Evolutionary conservation across 2,329 filamentous ascomycete genomes (phyloP), one percentile per base, ranked within the genome.

Genomic region (Epichloe typhina): DNA sequence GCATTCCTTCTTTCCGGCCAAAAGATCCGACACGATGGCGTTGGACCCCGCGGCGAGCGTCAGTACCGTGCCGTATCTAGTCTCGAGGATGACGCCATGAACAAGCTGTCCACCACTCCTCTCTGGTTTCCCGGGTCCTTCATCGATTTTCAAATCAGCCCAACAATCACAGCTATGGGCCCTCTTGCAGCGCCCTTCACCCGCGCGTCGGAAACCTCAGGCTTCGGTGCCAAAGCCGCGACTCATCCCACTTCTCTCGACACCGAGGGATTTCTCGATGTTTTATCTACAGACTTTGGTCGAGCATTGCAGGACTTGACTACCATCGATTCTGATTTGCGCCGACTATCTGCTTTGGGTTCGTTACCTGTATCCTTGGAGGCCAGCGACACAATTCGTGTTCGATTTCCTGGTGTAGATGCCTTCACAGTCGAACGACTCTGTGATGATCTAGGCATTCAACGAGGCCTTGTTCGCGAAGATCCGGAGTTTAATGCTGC

Each of bases 1-100:
- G 90, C 89, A 12, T 96, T 98, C 69, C 84, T 88, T 69, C 75
- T 95, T n/a, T 89, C 86, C 0, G 93, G 93, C 0, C 82, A 95
- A 61, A 93, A 90, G 65, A 83, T 86, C 9, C 85, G 86, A 52
- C 96, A 90, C 59, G 86, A 95, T 64, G 91, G 91, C 12, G 66
- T 84, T 42, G 82, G 83, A 50, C 68, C 79, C 15, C 80, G 76
- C 11, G 90, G 90, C 43, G 82, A 90, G 67, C 85, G 86, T 69
- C 78, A 79, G 53, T 96, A 88, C 73, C 84, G 86, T 61, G 72
- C 80, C 33, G 80, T 96, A n/a, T 86, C 83, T 36, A 72, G 74
- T 11, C 69, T 88, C 3, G 85, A 93, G 62, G 80, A 93, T 56
- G 77, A 90, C 66, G 79, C 84, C 11, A 76, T 79, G 57, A 75